Conservation (phyloP, 1,284 basidiomycete genomes). For the Ustilago lituana region DNA sequence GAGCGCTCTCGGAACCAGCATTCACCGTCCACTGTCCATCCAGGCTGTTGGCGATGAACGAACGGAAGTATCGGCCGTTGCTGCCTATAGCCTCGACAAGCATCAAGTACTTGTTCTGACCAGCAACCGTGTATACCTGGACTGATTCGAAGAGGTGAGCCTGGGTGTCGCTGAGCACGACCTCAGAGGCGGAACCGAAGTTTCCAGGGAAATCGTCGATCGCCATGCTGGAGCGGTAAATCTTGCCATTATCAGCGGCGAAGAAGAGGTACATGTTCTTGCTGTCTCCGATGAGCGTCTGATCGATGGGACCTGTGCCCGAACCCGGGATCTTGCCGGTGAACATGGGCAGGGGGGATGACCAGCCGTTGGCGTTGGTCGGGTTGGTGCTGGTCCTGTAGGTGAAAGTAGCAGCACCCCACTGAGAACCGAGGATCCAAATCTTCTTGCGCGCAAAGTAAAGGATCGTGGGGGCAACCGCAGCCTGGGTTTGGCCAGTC, state of each 20-base stretch:
- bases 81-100: conserved; percentile 27
- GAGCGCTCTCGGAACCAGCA: conserved; percentile 25
- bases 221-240: conserved; percentile 30
- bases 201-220: conserved; percentile 22
- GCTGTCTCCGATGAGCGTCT: conserved; percentile 33
- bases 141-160: conserved; percentile 27
- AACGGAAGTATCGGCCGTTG: conserved; percentile 34
- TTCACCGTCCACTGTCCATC: conserved; percentile 26
- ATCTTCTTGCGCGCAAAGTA: conserved; percentile 14
- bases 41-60: conserved; percentile 24
- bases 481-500: conserved; percentile 8
- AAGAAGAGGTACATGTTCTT: conserved; percentile 31
- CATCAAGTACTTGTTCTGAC: conserved; percentile 38
- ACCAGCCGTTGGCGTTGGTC: conserved; percentile 29
- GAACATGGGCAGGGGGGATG: conserved; percentile 15
- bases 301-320: conserved; percentile 25
- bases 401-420: conserved; percentile 10
- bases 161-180: conserved; percentile 22
- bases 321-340: conserved; percentile 6
- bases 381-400: conserved; percentile 25
- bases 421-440: conserved; percentile 31
- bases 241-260: conserved; percentile 32
- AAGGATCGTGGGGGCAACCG: conserved; percentile 30
- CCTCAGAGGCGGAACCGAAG: conserved; percentile 19
- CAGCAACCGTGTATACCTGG: conserved; percentile 32